Conservation (phyloP, 768 basidiomycete species). For the Boletus reticuloceps region DNA sequence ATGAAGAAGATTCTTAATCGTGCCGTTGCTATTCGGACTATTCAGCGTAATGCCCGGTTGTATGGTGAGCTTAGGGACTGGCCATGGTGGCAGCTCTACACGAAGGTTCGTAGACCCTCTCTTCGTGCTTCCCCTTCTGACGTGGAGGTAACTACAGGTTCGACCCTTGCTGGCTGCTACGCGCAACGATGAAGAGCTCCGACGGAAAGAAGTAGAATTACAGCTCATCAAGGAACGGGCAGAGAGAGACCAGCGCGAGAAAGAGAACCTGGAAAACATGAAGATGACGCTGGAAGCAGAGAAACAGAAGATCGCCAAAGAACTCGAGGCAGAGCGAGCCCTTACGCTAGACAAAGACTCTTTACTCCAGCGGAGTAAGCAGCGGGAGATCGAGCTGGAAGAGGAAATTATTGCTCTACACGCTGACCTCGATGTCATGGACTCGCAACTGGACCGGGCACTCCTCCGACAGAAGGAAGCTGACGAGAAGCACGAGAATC, state of each 20-base stretch:
- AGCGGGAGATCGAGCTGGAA: slow-evolving; percentile 79
- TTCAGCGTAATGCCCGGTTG: slow-evolving; percentile 90
- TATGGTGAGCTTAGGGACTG: slow-evolving; percentile 90
- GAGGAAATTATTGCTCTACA: slow-evolving; percentile 82
- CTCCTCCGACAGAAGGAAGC: slow-evolving; percentile 74
- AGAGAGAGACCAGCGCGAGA: slow-evolving; percentile 82
- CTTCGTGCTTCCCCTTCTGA: background rate
- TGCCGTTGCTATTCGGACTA: slow-evolving; percentile 84
- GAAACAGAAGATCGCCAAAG: slow-evolving; percentile 77
- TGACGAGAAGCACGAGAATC: slow-evolving; percentile 72
- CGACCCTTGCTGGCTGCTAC: slow-evolving; percentile 92
- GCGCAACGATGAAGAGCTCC: slow-evolving; percentile 86
- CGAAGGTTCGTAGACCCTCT: slow-evolving; percentile 54
- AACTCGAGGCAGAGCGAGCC: slow-evolving; percentile 78
- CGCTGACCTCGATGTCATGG: slow-evolving; percentile 77
- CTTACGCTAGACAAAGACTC: slow-evolving; percentile 81
- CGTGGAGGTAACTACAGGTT: slow-evolving; percentile 47
- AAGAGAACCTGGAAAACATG: slow-evolving; percentile 71
- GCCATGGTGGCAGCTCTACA: slow-evolving; percentile 99
- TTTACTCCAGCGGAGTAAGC: slow-evolving; percentile 79
- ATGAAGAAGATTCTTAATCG: slow-evolving; percentile 95
- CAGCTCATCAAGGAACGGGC: slow-evolving; percentile 78
- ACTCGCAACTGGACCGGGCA: slow-evolving; percentile 81
- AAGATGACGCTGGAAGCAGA: slow-evolving; percentile 83
- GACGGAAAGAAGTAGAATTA: slow-evolving; percentile 83